phyloP scores from a whole-genome alignment of 768 basidiomycete species.

The Podaxis pistillaris region DNA sequence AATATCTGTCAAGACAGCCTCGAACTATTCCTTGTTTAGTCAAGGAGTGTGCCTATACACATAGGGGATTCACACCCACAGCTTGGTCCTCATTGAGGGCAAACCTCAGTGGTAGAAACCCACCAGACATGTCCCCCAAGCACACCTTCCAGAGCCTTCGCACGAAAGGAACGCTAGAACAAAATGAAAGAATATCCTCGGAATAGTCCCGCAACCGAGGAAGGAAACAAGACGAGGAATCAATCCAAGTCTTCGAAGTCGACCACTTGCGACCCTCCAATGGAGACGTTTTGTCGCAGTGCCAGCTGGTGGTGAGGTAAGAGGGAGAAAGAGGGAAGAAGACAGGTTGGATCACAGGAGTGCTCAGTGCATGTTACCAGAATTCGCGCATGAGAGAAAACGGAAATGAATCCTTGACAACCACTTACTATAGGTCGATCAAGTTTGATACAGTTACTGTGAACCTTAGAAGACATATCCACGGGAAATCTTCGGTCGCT shows the following conservation, averaged over 20 bases:
- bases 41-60: not conserved
- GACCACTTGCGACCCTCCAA: conserved; percentile 11
- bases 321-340: conserved; percentile 7
- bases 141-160: not conserved
- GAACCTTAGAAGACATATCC: conserved; percentile 6
- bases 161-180: not conserved
- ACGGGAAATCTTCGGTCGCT: not conserved
- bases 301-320: not conserved
- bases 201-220: conserved; percentile 9
- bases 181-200: conserved; percentile 10
- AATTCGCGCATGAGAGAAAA: not conserved
- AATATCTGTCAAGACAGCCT: conserved; percentile 58
- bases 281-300: conserved; percentile 14
- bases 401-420: conserved; percentile 15
- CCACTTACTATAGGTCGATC: conserved; percentile 4
- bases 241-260: not conserved
- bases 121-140: conserved; percentile 15
- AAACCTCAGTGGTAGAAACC: conserved; percentile 23
- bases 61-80: conserved; percentile 31
- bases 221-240: not conserved
- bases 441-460: conserved; percentile 1
- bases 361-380: not conserved
- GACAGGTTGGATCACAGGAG: not conserved
- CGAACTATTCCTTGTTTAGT: conserved; percentile 37
- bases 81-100: conserved; percentile 40